These are phyloP conservation scores for Deuterostichococcus epilithicus DNA, from an alignment of 139 green algal species.

Conservation along the genomic window DNA sequence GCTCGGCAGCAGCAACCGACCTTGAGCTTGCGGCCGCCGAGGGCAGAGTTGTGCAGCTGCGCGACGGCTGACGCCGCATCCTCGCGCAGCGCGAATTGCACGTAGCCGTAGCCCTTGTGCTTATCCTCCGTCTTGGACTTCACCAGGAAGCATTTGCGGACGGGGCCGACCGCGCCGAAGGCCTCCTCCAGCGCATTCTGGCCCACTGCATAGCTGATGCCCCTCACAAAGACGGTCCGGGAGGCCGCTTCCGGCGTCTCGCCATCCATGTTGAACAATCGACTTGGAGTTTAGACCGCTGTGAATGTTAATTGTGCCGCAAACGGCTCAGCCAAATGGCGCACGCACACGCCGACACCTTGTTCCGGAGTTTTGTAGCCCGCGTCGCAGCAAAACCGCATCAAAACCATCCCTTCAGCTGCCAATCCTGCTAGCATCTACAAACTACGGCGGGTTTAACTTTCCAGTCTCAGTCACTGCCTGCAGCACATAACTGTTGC, in stretches of 20 bases:
- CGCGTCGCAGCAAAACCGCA: not conserved
- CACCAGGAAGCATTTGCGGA: constrained; percentile 80
- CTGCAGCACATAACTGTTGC: too few relatives aligned
- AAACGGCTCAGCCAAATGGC: not conserved
- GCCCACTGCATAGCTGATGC: constrained; percentile 54
- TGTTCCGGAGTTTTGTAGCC: not conserved
- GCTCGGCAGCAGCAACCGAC: constrained; percentile 36
- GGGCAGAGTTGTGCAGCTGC: constrained; percentile 51
- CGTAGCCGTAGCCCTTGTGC: constrained; percentile 80
- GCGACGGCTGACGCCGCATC: constrained; percentile 72
- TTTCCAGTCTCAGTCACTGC: too few relatives aligned
- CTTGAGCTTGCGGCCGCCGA: constrained; percentile 73
- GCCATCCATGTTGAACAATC: not conserved
- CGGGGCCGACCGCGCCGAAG: constrained; percentile 76
- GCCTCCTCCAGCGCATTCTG: constrained; percentile 57
- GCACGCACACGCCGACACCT: not conserved
- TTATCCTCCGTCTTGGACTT: constrained; percentile 38
- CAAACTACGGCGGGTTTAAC: too few relatives aligned
- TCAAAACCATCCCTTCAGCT: too few relatives aligned
- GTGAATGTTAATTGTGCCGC: not conserved
- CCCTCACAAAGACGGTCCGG: constrained; percentile 77
- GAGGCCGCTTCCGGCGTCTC: constrained; percentile 22
- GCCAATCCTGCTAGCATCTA: too few relatives aligned
- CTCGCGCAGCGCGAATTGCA: constrained; percentile 78
- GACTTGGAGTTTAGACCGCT: not conserved